These are phyloP conservation scores for Penicillium sp. DNA, from an alignment of 2,329 filamentous ascomycete genomes.

Conservation along the genomic window DNA sequence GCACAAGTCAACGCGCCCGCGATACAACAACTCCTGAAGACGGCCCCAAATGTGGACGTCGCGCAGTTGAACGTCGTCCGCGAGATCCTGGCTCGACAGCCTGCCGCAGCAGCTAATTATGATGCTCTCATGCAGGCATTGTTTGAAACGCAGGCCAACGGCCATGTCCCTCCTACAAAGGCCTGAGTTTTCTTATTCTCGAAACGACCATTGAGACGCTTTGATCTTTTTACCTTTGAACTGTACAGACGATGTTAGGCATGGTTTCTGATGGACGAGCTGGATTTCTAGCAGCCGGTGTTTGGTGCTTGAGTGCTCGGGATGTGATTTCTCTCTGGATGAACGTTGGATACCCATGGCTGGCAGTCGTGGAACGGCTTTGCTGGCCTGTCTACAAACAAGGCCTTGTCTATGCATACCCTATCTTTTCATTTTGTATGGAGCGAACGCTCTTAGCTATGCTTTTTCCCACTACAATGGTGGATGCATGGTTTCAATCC, in stretches of 20 bases:
- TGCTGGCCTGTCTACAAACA: constrained; percentile 11
- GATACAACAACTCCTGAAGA: constrained; percentile 69
- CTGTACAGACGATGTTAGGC: constrained; percentile 26
- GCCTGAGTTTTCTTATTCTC: constrained; percentile 15
- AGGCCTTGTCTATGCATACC: constrained; percentile 12
- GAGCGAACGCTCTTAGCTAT: constrained; percentile 1
- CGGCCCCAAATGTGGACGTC: constrained; percentile 69
- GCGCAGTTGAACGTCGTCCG: constrained; percentile 75
- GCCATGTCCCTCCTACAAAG: constrained; percentile 31
- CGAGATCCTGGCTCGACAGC: constrained; percentile 68
- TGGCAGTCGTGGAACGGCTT: constrained; percentile 7
- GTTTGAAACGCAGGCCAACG: constrained; percentile 41
- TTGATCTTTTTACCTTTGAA: constrained; percentile 12
- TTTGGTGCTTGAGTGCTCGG: constrained; percentile 15
- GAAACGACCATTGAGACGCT: constrained; percentile 6
- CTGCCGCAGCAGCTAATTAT: constrained; percentile 65
- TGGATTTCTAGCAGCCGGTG: constrained; percentile 11
- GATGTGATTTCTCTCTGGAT: constrained; percentile 18
- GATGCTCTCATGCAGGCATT: constrained; percentile 48
- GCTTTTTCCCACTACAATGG: background rate
- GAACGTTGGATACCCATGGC: constrained; percentile 23
- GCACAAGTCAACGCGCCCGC: constrained; percentile 65
- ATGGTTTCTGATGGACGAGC: background rate
- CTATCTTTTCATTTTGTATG: background rate
- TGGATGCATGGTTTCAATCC: background rate